phyloP scores from a whole-genome alignment of 2,329 filamentous ascomycete species.

The Rhytidhysteron rufulum region DNA sequence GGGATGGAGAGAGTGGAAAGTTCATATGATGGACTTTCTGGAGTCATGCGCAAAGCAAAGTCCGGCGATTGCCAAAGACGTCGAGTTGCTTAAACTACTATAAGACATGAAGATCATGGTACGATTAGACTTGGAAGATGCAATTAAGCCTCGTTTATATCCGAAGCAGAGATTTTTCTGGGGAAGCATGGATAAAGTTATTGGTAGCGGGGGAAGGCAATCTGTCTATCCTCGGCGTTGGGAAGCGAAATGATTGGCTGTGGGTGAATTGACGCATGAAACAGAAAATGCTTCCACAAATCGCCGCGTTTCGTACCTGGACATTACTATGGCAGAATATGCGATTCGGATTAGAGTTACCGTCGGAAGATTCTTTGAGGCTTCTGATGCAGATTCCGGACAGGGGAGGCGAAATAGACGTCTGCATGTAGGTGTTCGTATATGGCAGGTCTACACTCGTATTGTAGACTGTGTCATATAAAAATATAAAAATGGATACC shows the following conservation, averaged over 20 bases:
- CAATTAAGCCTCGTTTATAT: not conserved
- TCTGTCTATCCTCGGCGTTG: not conserved
- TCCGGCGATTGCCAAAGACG: slow-evolving; percentile 33
- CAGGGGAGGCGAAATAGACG: no score
- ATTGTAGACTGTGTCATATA: no score
- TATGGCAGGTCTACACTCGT: no score
- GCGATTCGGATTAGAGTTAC: not conserved
- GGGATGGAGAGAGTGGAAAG: slow-evolving; percentile 34
- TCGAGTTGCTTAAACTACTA: slow-evolving; percentile 28
- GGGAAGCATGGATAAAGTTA: not conserved
- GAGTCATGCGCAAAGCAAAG: slow-evolving; percentile 28
- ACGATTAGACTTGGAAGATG: not conserved
- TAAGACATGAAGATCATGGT: slow-evolving; percentile 6
- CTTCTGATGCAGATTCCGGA: no score
- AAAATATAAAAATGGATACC: no score
- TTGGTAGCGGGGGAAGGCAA: not conserved
- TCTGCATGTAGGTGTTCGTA: no score
- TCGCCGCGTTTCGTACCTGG: not conserved
- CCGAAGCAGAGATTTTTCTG: not conserved
- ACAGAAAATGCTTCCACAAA: not conserved
- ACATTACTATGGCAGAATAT: not conserved
- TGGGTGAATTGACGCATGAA: not conserved
- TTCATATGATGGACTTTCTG: slow-evolving; percentile 33
- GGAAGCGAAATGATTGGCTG: not conserved
- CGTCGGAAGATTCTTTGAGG: not conserved